phyloP scores from a whole-genome alignment of 345 rosid genomes.

The Corchorus olitorius region DNA sequence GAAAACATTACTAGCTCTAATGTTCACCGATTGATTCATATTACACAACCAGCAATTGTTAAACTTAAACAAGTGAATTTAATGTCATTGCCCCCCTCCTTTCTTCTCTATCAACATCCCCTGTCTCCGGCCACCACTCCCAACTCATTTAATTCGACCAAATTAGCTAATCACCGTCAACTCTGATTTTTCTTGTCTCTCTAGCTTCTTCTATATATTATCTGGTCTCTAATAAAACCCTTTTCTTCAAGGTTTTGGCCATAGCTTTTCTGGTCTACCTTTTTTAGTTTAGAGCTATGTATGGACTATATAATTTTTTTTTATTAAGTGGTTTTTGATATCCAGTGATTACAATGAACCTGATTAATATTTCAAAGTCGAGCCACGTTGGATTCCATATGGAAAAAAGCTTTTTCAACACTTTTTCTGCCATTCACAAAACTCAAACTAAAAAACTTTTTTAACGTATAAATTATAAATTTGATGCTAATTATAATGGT shows the following conservation, averaged over 20 bases:
- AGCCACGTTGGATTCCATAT: too few relatives aligned
- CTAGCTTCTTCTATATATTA: neutral
- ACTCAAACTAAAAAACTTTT: too few relatives aligned
- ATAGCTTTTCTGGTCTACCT: neutral
- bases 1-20: neutral
- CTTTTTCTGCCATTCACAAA: too few relatives aligned
- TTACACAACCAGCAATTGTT: neutral
- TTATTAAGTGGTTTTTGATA: too few relatives aligned
- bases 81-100: neutral
- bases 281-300: neutral
- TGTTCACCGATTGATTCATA: neutral
- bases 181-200: constrained; percentile 10
- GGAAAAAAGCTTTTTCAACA: too few relatives aligned
- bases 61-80: neutral
- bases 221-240: neutral
- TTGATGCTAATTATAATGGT: too few relatives aligned
- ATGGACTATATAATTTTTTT: neutral
- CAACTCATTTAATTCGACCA: too few relatives aligned
- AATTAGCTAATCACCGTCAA: neutral
- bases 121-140: neutral
- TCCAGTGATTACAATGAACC: too few relatives aligned
- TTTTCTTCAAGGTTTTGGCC: neutral
- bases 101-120: constrained; percentile 19
- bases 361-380: too few relatives aligned
- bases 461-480: too few relatives aligned